These are phyloP conservation scores for Ophiocordyceps australis DNA, from an alignment of 2,329 filamentous ascomycete genomes.

Conservation along the genomic window DNA sequence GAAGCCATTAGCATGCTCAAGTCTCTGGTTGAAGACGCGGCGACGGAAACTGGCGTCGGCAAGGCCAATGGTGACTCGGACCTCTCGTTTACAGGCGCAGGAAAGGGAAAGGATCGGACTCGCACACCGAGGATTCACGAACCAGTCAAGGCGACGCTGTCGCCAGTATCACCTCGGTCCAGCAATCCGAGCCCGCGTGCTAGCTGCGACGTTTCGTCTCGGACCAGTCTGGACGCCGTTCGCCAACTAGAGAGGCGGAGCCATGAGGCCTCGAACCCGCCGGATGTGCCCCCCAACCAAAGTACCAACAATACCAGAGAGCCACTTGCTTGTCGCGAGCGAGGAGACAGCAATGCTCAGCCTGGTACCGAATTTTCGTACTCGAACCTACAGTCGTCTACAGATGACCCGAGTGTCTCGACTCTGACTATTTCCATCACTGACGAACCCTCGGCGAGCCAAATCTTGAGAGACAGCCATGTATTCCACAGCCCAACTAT, in stretches of 20 bases:
- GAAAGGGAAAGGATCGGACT: conserved; percentile 10
- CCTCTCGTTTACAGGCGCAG: too few species aligned
- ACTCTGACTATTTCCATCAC: conserved; percentile 49
- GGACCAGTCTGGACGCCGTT: conserved; percentile 35
- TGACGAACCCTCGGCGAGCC: conserved; percentile 74
- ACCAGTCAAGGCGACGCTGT: conserved; percentile 41
- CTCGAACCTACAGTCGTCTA: conserved; percentile 55
- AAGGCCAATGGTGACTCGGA: too few species aligned
- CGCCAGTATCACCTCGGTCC: conserved; percentile 27
- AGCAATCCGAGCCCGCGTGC: conserved; percentile 31
- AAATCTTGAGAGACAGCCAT: conserved; percentile 74
- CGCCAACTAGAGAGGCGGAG: conserved; percentile 29
- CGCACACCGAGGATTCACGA: conserved; percentile 28
- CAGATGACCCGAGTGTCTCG: conserved; percentile 56
- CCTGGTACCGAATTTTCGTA: conserved; percentile 48
- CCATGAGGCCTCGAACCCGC: conserved; percentile 26
- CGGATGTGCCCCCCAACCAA: too few species aligned
- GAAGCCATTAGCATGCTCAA: conserved; percentile 69
- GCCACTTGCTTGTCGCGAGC: too few species aligned
- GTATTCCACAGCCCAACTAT: conserved; percentile 73
- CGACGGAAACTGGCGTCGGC: too few species aligned
- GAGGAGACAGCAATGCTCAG: conserved; percentile 29
- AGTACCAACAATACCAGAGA: too few species aligned
- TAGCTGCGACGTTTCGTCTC: conserved; percentile 29
- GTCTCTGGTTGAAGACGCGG: conserved; percentile 48